Evolutionary conservation across 345 rosid species (phyloP).

Genomic region (Turritis glabra): DNA sequence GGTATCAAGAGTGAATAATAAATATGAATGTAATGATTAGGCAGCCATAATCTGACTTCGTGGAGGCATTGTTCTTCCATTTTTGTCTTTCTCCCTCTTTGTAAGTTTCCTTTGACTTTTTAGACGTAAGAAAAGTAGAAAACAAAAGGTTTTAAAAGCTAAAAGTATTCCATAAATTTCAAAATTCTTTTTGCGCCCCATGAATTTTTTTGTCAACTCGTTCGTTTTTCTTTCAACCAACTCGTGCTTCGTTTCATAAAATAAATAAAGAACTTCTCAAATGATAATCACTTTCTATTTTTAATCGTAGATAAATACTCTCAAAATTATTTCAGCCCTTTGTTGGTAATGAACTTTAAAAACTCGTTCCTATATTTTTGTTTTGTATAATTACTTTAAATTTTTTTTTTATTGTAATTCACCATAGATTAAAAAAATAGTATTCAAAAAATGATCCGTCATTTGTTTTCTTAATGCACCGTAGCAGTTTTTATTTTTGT

Average conservation of each 20-base stretch:
- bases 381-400: background rate
- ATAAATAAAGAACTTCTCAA: background rate
- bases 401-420: background rate
- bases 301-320: background rate
- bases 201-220: conserved; percentile 18
- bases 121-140: conserved; percentile 11
- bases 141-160: conserved; percentile 24
- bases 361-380: background rate
- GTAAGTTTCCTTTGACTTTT: conserved; percentile 43
- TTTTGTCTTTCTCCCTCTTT: conserved; percentile 37
- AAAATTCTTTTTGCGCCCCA: conserved; percentile 15
- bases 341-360: background rate
- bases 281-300: background rate
- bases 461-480: background rate
- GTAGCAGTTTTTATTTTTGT: background rate
- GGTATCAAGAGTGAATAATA: conserved; percentile 33
- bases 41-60: conserved; percentile 46
- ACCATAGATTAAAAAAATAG: background rate
- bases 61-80: conserved; percentile 42
- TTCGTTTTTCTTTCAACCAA: background rate
- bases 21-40: conserved; percentile 40
- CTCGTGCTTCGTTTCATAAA: background rate
- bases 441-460: background rate
- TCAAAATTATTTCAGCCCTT: background rate
- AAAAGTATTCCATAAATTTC: conserved; percentile 17